Base-by-base conservation (phyloP, 2,329 filamentous ascomycete species). In the Penicillium sp. region DNA sequence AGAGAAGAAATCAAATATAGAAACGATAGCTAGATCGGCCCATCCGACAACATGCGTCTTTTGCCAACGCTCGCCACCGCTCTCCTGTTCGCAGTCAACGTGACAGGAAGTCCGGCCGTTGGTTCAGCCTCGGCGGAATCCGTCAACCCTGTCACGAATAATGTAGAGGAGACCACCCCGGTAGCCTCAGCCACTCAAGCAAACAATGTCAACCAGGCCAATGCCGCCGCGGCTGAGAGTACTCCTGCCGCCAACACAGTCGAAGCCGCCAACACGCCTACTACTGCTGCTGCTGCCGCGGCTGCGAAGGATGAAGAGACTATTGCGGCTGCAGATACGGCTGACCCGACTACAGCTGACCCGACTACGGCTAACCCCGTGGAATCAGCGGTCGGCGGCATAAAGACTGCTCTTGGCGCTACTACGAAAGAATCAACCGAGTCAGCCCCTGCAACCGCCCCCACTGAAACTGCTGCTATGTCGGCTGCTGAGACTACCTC, bases 11-110 rank as follows among this genome's bases (percentile, higher is more conserved):
- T 42, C 35, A 45, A 31, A 4, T 13, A 39, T 29, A 53, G 25
- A 47, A 38, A 41, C 33, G 29, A 45, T 12, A 25, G 25, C 48
- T 19, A 53, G 49, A 44, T 47, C 5, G 38, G 29, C 21, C 21
- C 33, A 55, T 31, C 48, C 31, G 33, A 55, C 58, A 65, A 39
- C 15, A 67, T 67, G 65, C 65, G 65, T 65, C 64, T 67, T 45
- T 57, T 67, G 58, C 64, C 65, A 44, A 62, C 64, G 42, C 27
- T 67, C 17, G 58, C 63, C 33, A 66, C 65, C 39, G 63, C 65
- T 19, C 55, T 58, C 21, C 49, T 67, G 48, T 59, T 67, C 49
- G 58, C 65, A 39, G 47, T 53, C 43, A 61, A 64, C 44, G 64
- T 64, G 47, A 53, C 55, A 41, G 65, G 65, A 52, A 63, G 61